Conservation (phyloP, 2,329 filamentous ascomycete genomes). For the Fusarium guadeloupense region DNA sequence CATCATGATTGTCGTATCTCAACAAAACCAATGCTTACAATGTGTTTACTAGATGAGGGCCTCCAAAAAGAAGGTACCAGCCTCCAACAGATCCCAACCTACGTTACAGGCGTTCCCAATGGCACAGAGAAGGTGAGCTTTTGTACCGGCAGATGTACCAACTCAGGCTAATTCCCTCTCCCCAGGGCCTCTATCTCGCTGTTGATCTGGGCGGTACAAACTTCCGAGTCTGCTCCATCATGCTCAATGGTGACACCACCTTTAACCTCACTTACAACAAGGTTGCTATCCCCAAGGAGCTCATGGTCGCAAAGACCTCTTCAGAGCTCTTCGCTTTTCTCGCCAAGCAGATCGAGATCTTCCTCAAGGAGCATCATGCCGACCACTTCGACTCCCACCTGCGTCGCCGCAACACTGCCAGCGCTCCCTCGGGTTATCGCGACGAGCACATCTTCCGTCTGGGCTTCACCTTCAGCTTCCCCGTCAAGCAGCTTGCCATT, state of each 20-base stretch:
- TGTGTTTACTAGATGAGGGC: conserved; percentile 72
- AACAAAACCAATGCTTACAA: conserved; percentile 21
- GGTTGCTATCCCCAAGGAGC: conserved; percentile 84
- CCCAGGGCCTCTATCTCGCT: conserved; percentile 89
- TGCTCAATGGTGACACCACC: conserved; percentile 91
- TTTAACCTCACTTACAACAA: conserved; percentile 95
- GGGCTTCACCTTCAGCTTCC: conserved; percentile 99
- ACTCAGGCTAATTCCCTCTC: conserved; percentile 15
- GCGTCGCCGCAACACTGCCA: conserved; percentile 69
- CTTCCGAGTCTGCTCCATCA: conserved; percentile 95
- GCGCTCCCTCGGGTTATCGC: conserved; percentile 65
- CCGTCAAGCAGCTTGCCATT: conserved; percentile 91
- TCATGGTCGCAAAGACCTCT: conserved; percentile 90
- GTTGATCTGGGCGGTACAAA: conserved; percentile 99
- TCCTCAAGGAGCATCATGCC: conserved; percentile 86
- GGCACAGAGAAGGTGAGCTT: conserved; percentile 88
- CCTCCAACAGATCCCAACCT: conserved; percentile 95
- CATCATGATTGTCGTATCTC: conserved; percentile 24
- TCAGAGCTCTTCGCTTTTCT: conserved; percentile 92
- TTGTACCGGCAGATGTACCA: neutral
- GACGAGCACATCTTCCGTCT: conserved; percentile 88
- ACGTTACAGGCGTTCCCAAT: conserved; percentile 94
- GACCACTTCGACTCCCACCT: conserved; percentile 83
- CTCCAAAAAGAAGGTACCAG: conserved; percentile 79
- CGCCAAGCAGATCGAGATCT: conserved; percentile 89